These are phyloP conservation scores for Aspergillus luchuensis DNA, from an alignment of 2,329 filamentous ascomycete genomes.

Conservation along the genomic window DNA sequence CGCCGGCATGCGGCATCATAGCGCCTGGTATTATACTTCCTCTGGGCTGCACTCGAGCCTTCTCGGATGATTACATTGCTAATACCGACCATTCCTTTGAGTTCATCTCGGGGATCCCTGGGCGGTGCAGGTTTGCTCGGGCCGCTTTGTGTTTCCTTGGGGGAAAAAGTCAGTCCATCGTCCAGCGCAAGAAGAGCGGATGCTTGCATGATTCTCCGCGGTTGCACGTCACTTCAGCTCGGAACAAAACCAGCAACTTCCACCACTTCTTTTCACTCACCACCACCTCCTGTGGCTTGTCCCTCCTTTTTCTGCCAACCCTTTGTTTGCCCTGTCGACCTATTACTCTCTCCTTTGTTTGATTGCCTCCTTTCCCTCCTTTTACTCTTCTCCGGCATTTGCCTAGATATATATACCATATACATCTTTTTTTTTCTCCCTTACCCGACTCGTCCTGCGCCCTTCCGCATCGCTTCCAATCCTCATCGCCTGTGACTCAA, in stretches of 20 bases:
- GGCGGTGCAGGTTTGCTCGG: not conserved
- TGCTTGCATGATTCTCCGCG: not conserved
- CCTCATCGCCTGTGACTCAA: slow-evolving; percentile 13
- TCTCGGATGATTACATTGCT: too few relatives aligned
- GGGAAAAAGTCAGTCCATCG: not conserved
- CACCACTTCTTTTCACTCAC: not conserved
- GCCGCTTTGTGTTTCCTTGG: not conserved
- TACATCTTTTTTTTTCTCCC: not conserved
- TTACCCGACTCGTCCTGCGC: not conserved
- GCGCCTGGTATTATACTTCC: too few relatives aligned
- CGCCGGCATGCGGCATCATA: too few relatives aligned
- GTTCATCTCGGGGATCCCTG: not conserved
- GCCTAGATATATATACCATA: too few relatives aligned
- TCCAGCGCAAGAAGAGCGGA: not conserved
- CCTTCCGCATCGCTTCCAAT: not conserved
- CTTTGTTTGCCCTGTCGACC: slow-evolving; percentile 1
- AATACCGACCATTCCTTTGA: too few relatives aligned
- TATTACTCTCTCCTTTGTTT: slow-evolving; percentile 2
- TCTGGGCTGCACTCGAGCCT: too few relatives aligned
- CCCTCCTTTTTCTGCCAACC: slow-evolving; percentile 5
- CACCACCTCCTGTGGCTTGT: slow-evolving; percentile 6
- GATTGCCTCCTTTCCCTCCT: slow-evolving; percentile 1
- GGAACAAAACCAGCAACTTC: not conserved
- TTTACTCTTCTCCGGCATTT: not conserved
- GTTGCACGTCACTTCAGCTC: slow-evolving; percentile 4